Evolutionary conservation across 78 protist species (phyloP).

Genomic region (Corallochytrium limacisporum): DNA sequence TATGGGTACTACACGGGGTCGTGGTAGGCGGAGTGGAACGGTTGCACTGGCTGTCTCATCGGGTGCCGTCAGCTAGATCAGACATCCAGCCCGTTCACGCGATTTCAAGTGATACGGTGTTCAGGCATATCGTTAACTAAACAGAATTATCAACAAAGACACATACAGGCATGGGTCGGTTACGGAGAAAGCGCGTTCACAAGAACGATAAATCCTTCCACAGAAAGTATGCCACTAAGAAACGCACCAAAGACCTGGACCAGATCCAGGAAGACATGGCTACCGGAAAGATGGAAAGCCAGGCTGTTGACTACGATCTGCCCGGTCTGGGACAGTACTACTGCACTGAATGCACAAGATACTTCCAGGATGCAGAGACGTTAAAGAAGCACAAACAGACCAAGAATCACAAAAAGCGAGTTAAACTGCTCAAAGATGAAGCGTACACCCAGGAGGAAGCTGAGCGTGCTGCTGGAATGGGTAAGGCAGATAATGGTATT

Average conservation of each 20-base stretch:
- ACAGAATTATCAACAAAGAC: too few relatives aligned
- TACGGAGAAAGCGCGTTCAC: neutral
- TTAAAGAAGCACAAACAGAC: neutral
- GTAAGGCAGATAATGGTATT: neutral
- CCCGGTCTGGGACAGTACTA: slow-evolving; percentile 26
- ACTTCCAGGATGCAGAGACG: neutral
- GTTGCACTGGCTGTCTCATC: too few relatives aligned
- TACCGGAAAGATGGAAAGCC: neutral
- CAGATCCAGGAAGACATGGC: slow-evolving; percentile 12
- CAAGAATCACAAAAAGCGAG: slow-evolving; percentile 11
- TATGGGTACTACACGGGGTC: too few relatives aligned
- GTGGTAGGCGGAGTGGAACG: too few relatives aligned
- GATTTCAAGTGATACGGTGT: too few relatives aligned
- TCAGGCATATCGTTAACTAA: too few relatives aligned
- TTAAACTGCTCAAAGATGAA: slow-evolving; percentile 7
- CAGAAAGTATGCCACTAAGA: neutral
- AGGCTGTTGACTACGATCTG: neutral
- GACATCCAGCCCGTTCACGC: too few relatives aligned
- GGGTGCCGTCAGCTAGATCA: too few relatives aligned
- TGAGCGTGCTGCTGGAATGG: slow-evolving; percentile 12
- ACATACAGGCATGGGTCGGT: slow-evolving; percentile 9
- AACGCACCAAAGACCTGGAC: slow-evolving; percentile 3
- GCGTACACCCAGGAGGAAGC: slow-evolving; percentile 29
- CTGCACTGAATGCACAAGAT: slow-evolving; percentile 16
- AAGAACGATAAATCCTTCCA: neutral